Evolutionary conservation across 768 basidiomycete species (phyloP).

Genomic region (Mycena floridula): DNA sequence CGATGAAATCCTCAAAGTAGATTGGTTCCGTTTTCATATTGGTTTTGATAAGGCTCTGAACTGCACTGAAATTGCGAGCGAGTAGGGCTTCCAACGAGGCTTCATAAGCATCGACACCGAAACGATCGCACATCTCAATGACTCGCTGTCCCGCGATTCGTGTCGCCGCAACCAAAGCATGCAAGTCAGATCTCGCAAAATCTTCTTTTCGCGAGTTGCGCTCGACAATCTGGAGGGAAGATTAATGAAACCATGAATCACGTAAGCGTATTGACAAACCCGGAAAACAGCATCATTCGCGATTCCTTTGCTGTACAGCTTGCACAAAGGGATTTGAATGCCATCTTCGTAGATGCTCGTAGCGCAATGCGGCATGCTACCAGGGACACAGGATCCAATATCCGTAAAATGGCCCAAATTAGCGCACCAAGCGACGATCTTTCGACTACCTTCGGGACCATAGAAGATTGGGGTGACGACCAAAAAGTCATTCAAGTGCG

Average conservation of each 20-base stretch:
- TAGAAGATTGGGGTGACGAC: slow-evolving; percentile 21
- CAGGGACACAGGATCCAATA: slow-evolving; percentile 17
- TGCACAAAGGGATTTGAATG: slow-evolving; percentile 22
- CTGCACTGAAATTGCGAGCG: slow-evolving; percentile 19
- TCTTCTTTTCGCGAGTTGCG: slow-evolving; percentile 22
- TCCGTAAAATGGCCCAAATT: slow-evolving; percentile 22
- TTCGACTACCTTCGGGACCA: too few species aligned
- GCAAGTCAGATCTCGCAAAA: slow-evolving; percentile 22
- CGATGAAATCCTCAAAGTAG: slow-evolving; percentile 23
- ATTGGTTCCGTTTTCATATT: slow-evolving; percentile 16
- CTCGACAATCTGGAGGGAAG: slow-evolving; percentile 7
- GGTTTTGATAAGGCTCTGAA: slow-evolving; percentile 20
- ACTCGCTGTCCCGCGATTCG: slow-evolving; percentile 17
- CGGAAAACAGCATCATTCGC: slow-evolving; percentile 20
- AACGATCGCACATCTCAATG: slow-evolving; percentile 10
- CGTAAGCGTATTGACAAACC: slow-evolving; percentile 2
- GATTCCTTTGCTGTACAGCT: slow-evolving; percentile 17
- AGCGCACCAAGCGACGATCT: slow-evolving; percentile 22
- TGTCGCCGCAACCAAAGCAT: slow-evolving; percentile 22
- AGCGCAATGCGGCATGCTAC: slow-evolving; percentile 16
- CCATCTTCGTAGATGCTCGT: slow-evolving; percentile 21
- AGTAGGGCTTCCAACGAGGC: slow-evolving; percentile 18
- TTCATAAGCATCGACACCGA: slow-evolving; percentile 19
- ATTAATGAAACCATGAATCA: background rate
- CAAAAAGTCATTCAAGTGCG: slow-evolving; percentile 25